Base-by-base conservation (phyloP, 148 eudicot genomes). In the Pouteria glomerata region DNA sequence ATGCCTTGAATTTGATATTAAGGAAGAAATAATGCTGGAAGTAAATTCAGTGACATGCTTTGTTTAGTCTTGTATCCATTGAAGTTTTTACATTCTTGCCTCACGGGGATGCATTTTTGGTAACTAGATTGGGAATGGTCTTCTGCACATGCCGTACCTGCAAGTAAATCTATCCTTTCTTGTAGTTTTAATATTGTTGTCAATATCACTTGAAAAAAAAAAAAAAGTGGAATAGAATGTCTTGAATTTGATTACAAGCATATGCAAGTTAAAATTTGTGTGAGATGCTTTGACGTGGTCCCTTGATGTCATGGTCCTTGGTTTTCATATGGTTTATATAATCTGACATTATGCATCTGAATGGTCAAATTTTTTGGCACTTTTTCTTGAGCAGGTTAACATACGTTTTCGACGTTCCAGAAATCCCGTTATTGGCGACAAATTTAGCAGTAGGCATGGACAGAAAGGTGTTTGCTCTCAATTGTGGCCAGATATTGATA, bases 401-500 rank as follows among this genome's bases (percentile, higher is more conserved):
- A 88, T 94, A 66, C 97, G 98, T 6, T 77, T 91, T 15, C 83
- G 98, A 21, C 93, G 86, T 34, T 73, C 90, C 57, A 87, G 98
- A 78, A 94, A 91, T 83, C 98, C 98, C 14, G 73, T 94, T 33
- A 91, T 94, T 63, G 98, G 98, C 72, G 98, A 94, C 77, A 94
- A 94, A 82, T 94, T 94, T 76, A 94, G 98, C 71, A 94, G 98
- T 68, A 86, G 98, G 74, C 98, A 94, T 84, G 98, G 98, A 73
- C 98, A 94, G 76, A 94, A 94, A 82, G 98, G 98, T 63, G 98
- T 94, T 73, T 94, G 98, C 80, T 94, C 98, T 52, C 93, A 90
- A 70, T 77, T 91, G 66, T 94, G 97, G 98, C 74, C 92, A 44
- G 98, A 94, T 79, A 66, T 78, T 56, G 97, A 94, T 84, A 94